Evolutionary conservation across 805 yeast species (phyloP).

Genomic region (Zygosaccharomyces rouxii): DNA sequence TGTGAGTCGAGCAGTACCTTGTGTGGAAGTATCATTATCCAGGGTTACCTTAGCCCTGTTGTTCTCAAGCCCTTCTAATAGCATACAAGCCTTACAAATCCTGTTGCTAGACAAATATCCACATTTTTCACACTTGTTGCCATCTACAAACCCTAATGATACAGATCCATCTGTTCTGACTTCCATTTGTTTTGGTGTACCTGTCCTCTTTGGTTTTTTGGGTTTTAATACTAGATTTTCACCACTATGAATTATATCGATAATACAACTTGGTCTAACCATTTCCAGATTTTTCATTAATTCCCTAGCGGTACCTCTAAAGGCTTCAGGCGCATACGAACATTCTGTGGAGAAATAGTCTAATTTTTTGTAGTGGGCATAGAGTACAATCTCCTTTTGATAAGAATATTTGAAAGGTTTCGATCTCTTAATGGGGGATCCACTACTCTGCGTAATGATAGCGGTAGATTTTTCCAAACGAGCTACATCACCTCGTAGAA

Average conservation of each 20-base stretch:
- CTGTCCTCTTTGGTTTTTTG: constrained; percentile 44
- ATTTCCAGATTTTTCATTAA: constrained; percentile 86
- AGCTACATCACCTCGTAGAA: constrained; percentile 93
- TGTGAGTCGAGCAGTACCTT: constrained; percentile 61
- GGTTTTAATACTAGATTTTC: constrained; percentile 70
- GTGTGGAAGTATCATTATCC: constrained; percentile 47
- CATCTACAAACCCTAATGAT: constrained; percentile 50
- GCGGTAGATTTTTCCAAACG: constrained; percentile 83
- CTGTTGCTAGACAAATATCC: constrained; percentile 86
- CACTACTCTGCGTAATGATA: constrained; percentile 74
- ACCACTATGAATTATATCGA: constrained; percentile 92
- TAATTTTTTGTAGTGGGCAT: constrained; percentile 92
- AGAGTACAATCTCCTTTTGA: constrained; percentile 94
- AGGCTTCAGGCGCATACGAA: constrained; percentile 97
- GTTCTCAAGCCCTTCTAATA: constrained; percentile 77
- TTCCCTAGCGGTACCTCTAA: constrained; percentile 94
- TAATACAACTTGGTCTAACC: constrained; percentile 85
- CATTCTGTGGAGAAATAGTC: constrained; percentile 98
- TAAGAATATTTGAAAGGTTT: constrained; percentile 95
- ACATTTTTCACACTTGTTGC: constrained; percentile 79
- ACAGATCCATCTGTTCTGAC: constrained; percentile 62
- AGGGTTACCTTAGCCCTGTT: constrained; percentile 58
- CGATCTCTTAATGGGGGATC: constrained; percentile 87
- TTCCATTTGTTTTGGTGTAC: constrained; percentile 40
- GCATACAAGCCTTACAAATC: constrained; percentile 88